Evolutionary conservation across 805 yeast species (phyloP).

Genomic region (Zygosaccharomyces gambellarensis): DNA sequence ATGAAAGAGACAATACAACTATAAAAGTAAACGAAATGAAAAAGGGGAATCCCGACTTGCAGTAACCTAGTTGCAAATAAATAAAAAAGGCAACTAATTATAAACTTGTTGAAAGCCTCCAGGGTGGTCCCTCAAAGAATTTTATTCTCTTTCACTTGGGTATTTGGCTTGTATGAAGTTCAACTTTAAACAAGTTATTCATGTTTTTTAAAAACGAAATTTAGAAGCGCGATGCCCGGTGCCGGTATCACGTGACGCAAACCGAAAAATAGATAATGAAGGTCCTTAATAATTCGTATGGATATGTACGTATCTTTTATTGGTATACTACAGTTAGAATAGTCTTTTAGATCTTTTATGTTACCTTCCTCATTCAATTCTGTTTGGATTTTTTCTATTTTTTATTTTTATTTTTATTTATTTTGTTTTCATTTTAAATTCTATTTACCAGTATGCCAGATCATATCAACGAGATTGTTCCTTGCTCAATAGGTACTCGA

Average conservation of each 20-base stretch:
- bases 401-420: neutral
- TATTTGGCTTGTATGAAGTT: neutral
- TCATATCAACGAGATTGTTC: constrained; percentile 4
- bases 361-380: neutral
- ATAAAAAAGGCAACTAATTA: constrained; percentile 1
- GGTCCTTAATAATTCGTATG: neutral
- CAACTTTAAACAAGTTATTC: neutral
- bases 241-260: neutral
- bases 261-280: neutral
- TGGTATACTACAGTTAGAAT: neutral
- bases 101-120: constrained; percentile 2
- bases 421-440: neutral
- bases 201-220: neutral
- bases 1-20: constrained; percentile 6
- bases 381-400: neutral
- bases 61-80: neutral
- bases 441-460: neutral
- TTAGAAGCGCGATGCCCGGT: neutral
- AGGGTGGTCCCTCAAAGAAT: neutral
- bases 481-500: constrained; percentile 48
- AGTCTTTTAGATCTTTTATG: neutral
- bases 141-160: neutral
- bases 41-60: constrained; percentile 1
- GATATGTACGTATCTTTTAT: neutral
- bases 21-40: constrained; percentile 1